phyloP scores from a whole-genome alignment of 1,139 yeast species.

The Fermentozyma sake region DNA sequence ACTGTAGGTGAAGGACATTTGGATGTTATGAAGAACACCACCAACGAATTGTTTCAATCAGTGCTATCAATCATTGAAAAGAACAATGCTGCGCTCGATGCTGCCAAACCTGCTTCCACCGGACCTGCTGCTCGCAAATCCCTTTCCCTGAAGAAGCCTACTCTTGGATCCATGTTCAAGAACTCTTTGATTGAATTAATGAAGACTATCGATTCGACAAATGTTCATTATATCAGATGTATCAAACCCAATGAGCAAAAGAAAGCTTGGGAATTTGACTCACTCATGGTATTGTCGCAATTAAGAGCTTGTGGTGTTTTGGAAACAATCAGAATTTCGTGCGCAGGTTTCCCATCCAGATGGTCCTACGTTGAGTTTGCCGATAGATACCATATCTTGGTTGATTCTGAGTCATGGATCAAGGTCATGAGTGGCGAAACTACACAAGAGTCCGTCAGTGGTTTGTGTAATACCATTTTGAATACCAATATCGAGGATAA shows the following conservation, averaged over 20 bases:
- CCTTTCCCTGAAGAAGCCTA: conserved; percentile 73
- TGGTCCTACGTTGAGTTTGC: conserved; percentile 96
- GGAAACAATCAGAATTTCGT: conserved; percentile 92
- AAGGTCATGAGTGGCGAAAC: conserved; percentile 53
- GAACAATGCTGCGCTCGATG: conserved; percentile 49
- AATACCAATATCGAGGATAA: conserved; percentile 57
- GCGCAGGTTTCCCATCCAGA: conserved; percentile 97
- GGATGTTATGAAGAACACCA: conserved; percentile 71
- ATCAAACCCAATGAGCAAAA: conserved; percentile 94
- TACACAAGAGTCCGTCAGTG: conserved; percentile 55
- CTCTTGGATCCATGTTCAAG: conserved; percentile 92
- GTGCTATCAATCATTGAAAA: conserved; percentile 65
- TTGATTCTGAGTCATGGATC: conserved; percentile 68
- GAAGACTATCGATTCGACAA: conserved; percentile 89
- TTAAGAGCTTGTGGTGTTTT: conserved; percentile 97
- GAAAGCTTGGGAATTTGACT: conserved; percentile 94
- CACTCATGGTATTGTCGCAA: conserved; percentile 92
- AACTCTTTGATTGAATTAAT: conserved; percentile 87
- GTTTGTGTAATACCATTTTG: conserved; percentile 66
- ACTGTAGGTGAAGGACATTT: conserved; percentile 95
- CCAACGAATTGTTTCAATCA: conserved; percentile 58
- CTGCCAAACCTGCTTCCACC: conserved; percentile 25
- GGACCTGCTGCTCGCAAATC: conserved; percentile 29
- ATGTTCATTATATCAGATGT: conserved; percentile 95
- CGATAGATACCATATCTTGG: conserved; percentile 77